phyloP scores from a whole-genome alignment of 2,329 filamentous ascomycete genomes.

The Juglanconis juglandina region DNA sequence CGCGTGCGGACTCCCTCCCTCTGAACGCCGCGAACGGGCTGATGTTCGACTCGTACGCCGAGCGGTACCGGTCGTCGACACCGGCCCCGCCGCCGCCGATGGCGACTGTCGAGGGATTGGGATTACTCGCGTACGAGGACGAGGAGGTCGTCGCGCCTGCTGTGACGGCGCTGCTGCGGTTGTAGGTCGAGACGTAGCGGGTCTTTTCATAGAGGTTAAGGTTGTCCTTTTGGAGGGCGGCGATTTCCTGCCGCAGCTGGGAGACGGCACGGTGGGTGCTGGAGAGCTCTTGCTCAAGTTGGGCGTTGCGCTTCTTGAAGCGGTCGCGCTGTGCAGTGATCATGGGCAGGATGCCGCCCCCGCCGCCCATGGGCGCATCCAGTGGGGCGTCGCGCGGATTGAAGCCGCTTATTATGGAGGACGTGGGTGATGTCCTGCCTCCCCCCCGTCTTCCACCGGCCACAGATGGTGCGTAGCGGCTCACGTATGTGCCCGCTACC shows the following conservation, averaged over 20 bases:
- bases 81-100: conserved; percentile 51
- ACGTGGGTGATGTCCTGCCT: conserved; percentile 79
- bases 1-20: conserved; percentile 85
- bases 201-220: conserved; percentile 96
- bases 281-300: conserved; percentile 86
- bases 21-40: conserved; percentile 95
- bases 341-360: conserved; percentile 92
- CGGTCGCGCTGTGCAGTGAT: conserved; percentile 95
- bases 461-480: conserved; percentile 66
- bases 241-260: conserved; percentile 83
- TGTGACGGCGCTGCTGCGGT: conserved; percentile 58
- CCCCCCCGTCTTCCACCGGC: conserved; percentile 58
- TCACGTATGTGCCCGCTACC: conserved; percentile 86
- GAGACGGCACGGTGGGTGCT: conserved; percentile 79
- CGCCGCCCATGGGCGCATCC: conserved; percentile 59
- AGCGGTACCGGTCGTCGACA: conserved; percentile 68
- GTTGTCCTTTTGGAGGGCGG: conserved; percentile 92
- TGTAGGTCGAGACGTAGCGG: conserved; percentile 92
- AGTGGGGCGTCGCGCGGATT: conserved; percentile 56
- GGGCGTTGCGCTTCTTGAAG: conserved; percentile 92
- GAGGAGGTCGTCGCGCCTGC: conserved; percentile 44
- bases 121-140: conserved; percentile 61
- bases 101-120: conserved; percentile 70
- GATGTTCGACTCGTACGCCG: conserved; percentile 91
- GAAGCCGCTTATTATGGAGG: conserved; percentile 97